Evolutionary conservation across 2,329 filamentous ascomycete genomes (phyloP).

Genomic region (Endoconidiophora polonica): DNA sequence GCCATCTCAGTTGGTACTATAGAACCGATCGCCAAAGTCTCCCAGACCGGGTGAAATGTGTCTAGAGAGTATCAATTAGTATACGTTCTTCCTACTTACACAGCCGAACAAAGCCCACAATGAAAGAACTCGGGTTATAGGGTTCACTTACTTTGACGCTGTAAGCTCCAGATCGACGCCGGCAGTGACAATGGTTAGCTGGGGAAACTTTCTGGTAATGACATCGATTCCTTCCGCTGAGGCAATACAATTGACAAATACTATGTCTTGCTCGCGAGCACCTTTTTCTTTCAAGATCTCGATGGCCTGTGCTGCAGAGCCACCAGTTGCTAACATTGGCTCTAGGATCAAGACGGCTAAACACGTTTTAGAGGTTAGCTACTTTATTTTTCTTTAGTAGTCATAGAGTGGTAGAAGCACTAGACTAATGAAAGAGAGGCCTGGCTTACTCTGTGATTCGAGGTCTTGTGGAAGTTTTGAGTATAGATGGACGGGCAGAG

Average conservation of each 20-base stretch:
- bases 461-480: constrained; percentile 18
- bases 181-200: constrained; percentile 16
- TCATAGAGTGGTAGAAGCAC: too few species aligned
- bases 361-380: constrained; percentile 3
- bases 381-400: too few species aligned
- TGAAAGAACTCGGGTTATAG: neutral
- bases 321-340: constrained; percentile 17
- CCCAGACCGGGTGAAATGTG: constrained; percentile 22
- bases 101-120: too few species aligned
- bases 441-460: constrained; percentile 9
- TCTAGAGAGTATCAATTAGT: constrained; percentile 13
- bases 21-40: constrained; percentile 23
- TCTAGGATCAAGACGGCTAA: constrained; percentile 16
- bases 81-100: too few species aligned
- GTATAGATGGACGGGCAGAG: constrained; percentile 18
- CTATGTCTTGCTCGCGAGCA: constrained; percentile 17
- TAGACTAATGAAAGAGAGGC: neutral
- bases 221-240: constrained; percentile 16
- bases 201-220: constrained; percentile 15
- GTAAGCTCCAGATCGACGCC: constrained; percentile 15
- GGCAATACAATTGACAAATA: constrained; percentile 19
- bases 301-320: constrained; percentile 15
- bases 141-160: constrained; percentile 13
- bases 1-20: constrained; percentile 12
- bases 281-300: constrained; percentile 13